A percentile compares a stretch with the other conserved stretches of the same genome.
Conservation (phyloP, 2,329 filamentous ascomycete species). For the Neonectria coccinea region DNA sequence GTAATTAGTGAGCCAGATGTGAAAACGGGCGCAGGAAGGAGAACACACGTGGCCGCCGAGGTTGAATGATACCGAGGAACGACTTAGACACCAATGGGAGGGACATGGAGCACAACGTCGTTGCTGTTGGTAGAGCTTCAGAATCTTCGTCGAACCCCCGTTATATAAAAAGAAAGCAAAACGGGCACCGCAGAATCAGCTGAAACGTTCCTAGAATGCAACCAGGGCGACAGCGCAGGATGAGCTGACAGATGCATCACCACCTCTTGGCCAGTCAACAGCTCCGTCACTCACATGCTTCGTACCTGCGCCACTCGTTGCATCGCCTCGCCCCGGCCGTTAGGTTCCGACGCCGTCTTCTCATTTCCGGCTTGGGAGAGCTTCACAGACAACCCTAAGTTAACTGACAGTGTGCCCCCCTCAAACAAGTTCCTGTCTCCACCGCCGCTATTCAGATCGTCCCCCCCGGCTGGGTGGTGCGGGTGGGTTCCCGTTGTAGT, state of each 20-base stretch:
- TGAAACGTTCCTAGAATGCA: not conserved
- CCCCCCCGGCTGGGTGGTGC: not conserved
- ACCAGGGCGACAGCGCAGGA: not conserved
- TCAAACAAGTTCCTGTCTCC: not conserved
- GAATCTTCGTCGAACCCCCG: not conserved
- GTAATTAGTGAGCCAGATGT: not conserved
- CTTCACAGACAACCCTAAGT: not conserved
- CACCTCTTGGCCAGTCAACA: not conserved
- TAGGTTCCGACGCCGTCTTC: not conserved
- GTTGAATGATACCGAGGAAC: not conserved
- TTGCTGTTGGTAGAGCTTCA: not conserved
- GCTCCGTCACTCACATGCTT: not conserved
- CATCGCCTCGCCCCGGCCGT: not conserved
- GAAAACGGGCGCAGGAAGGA: not conserved
- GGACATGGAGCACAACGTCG: not conserved
- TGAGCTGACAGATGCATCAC: slow-evolving; percentile 5
- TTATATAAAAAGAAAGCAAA: not conserved
- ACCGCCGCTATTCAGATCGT: not conserved
- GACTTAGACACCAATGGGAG: not conserved
- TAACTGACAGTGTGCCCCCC: not conserved
- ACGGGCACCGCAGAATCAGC: too few relatives aligned
- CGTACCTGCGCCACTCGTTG: not conserved
- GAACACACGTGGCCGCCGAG: not conserved
- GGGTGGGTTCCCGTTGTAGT: not conserved
- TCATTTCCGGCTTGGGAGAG: slow-evolving; percentile 19